A percentile compares a stretch with the other conserved stretches of the same genome.
These are phyloP conservation scores for Diaporthe longicolla DNA, from an alignment of 2,329 filamentous ascomycete species.

Conservation along the genomic window DNA sequence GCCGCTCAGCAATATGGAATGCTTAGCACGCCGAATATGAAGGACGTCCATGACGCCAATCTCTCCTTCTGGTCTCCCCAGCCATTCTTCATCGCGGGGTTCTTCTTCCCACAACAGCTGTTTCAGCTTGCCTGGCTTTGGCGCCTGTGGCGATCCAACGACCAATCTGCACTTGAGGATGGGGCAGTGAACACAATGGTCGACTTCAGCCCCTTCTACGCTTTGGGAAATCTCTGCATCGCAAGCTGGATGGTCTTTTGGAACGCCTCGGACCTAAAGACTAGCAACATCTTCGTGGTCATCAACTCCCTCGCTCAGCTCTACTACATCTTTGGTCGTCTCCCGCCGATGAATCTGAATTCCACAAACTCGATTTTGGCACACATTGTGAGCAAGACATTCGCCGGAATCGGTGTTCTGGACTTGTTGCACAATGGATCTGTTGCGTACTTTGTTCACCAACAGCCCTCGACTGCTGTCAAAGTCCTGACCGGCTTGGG, in stretches of 20 bases:
- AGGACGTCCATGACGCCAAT: slow-evolving; percentile 70
- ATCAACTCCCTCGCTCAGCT: slow-evolving; percentile 70
- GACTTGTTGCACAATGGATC: slow-evolving; percentile 72
- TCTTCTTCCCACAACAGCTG: slow-evolving; percentile 74
- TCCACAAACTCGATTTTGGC: slow-evolving; percentile 68
- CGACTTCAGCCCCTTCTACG: slow-evolving; percentile 68
- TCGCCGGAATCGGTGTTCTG: slow-evolving; percentile 71
- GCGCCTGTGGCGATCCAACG: slow-evolving; percentile 64
- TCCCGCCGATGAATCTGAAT: slow-evolving; percentile 63
- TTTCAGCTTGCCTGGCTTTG: slow-evolving; percentile 72
- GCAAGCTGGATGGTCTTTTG: slow-evolving; percentile 75
- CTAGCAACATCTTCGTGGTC: slow-evolving; percentile 68
- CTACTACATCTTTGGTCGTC: slow-evolving; percentile 64
- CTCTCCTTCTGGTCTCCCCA: slow-evolving; percentile 72
- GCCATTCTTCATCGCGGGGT: slow-evolving; percentile 70
- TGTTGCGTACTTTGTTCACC: slow-evolving; percentile 67
- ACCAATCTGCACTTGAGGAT: slow-evolving; percentile 54
- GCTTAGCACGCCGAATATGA: slow-evolving; percentile 69
- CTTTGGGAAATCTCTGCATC: slow-evolving; percentile 70
- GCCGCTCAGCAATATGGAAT: slow-evolving; percentile 72
- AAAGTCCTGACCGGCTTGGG: slow-evolving; percentile 68
- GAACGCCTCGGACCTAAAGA: slow-evolving; percentile 65
- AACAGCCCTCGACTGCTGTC: slow-evolving; percentile 60
- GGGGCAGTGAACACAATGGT: slow-evolving; percentile 63
- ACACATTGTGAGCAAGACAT: slow-evolving; percentile 71